phyloP scores from a whole-genome alignment of 768 basidiomycete genomes.

The Cubamyces sp. region DNA sequence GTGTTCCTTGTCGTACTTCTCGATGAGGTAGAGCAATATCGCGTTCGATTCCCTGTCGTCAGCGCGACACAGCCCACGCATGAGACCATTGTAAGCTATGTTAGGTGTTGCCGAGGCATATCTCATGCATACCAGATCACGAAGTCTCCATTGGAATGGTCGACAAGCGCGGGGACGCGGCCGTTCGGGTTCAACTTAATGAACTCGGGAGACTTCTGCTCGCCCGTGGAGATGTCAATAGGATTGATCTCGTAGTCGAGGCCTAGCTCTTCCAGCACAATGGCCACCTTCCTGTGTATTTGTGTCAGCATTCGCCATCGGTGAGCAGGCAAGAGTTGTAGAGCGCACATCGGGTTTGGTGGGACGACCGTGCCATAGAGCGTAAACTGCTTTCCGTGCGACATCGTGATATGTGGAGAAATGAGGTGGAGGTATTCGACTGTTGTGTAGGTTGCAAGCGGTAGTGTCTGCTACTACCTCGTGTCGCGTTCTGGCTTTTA shows the following conservation, averaged over 20 bases:
- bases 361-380: constrained; percentile 30
- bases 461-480: no score
- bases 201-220: constrained; percentile 32
- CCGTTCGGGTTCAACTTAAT: constrained; percentile 39
- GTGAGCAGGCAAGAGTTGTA: no score
- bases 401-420: no score
- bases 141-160: constrained; percentile 39
- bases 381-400: constrained; percentile 37
- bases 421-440: no score
- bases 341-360: constrained; percentile 31
- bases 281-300: constrained; percentile 31
- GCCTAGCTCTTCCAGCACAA: constrained; percentile 33
- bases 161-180: constrained; percentile 41
- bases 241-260: constrained; percentile 32
- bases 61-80: neutral
- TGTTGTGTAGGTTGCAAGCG: no score
- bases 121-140: constrained; percentile 33
- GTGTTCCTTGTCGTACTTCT: constrained; percentile 45
- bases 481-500: no score
- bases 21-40: constrained; percentile 44
- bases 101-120: no score
- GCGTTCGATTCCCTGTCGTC: constrained; percentile 35
- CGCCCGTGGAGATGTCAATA: constrained; percentile 31
- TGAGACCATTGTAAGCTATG: no score
- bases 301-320: no score